Base-by-base conservation (phyloP, 495 filamentous ascomycete genomes). In the Aspergillus baeticus region DNA sequence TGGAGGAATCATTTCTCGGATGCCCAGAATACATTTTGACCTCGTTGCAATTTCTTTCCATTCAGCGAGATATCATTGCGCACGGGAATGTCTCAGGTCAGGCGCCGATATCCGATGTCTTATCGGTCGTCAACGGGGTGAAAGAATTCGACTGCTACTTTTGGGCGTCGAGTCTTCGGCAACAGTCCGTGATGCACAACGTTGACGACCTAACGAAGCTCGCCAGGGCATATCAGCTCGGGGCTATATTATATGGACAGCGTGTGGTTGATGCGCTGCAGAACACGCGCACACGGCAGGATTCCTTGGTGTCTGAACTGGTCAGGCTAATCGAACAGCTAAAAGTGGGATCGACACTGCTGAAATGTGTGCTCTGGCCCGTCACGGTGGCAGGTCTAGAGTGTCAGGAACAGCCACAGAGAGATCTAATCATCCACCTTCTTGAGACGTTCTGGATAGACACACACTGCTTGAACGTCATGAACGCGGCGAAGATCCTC, bases 341-440 rank as follows among this genome's bases (percentile, higher is more conserved):
- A 29, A 69, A 74, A n/a, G 63, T 73, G 15, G 66, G 81, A 5
- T 67, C 74, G 4, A 60, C 70, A 0, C 57, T 80, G 14, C 77
- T 83, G 61, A 86, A 85, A 48, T 84, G 76, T 15, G 76, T 79
- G 0, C 70, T 81, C 0, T 85, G 81, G 82, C 80, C 83, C 0
- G 79, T 82, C 1, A 83, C 83, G 41, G 67, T 85, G 35, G 78
- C 77, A 0, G 82, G 81, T 1, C 65, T 83, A 4, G 81, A 84
- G 45, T 74, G 69, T 53, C 60, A 57, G 15, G 38, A 38, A 48
- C 58, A 59, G 34, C 51, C 61, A 6, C 65, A 74, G 38, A 43
- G 68, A 35, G 54, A 64, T 8, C 69, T 72, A 36, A 42, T 75
- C 0, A 51, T 69, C 8, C 49, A 15, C 4, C 66, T 57, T 14